Evolutionary conservation across 345 rosid species (phyloP).

Genomic region (Mangifera indica): DNA sequence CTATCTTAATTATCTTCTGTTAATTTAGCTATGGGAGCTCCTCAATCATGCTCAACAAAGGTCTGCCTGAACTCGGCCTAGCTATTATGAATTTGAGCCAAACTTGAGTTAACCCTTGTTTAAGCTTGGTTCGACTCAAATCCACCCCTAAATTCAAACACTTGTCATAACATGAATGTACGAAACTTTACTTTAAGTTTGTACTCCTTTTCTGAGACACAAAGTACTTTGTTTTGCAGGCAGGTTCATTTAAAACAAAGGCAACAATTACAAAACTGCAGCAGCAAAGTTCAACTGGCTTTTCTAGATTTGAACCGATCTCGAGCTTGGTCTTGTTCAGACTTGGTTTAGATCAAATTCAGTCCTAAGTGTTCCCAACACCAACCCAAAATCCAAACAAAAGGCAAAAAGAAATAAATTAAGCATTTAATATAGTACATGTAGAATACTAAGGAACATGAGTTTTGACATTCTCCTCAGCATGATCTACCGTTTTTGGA

Average conservation of each 20-base stretch:
- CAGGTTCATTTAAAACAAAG: constrained; percentile 49
- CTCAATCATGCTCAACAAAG: too few relatives aligned
- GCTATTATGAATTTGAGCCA: too few relatives aligned
- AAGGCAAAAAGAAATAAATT: background rate
- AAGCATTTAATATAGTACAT: background rate
- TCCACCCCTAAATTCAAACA: background rate
- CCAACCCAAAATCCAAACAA: background rate
- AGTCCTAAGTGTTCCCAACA: too few relatives aligned
- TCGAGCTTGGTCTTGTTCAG: background rate
- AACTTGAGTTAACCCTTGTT: too few relatives aligned
- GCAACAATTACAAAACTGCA: background rate
- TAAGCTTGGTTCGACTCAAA: too few relatives aligned
- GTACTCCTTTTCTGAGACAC: constrained; percentile 10
- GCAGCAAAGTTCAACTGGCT: background rate
- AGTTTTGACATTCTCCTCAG: constrained; percentile 37
- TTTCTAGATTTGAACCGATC: too few relatives aligned
- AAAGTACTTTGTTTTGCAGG: constrained; percentile 41
- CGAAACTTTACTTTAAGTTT: background rate
- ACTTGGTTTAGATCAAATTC: background rate
- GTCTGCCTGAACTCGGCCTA: too few relatives aligned
- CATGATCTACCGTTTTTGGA: constrained; percentile 34
- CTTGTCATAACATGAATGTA: background rate
- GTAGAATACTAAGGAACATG: constrained; percentile 1
- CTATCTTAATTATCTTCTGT: too few relatives aligned
- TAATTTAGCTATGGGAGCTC: background rate